Evolutionary conservation across 1,284 basidiomycete genomes (phyloP).

Genomic region (Bjerkandera adusta): DNA sequence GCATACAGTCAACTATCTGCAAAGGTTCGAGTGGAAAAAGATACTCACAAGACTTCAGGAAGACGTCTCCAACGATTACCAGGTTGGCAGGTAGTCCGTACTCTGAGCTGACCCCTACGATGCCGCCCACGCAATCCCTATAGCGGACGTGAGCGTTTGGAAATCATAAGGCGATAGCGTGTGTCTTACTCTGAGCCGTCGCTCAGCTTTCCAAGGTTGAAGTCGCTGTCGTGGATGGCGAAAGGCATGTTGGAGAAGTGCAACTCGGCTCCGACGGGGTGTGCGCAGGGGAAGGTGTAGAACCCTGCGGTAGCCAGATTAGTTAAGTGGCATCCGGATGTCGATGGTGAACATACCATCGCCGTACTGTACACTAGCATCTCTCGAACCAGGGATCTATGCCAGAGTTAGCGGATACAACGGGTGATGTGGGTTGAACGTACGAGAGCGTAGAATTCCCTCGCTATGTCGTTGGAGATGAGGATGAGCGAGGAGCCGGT

Average conservation of each 20-base stretch:
- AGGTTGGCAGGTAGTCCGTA: slow-evolving; percentile 45
- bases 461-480: slow-evolving; percentile 38
- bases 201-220: slow-evolving; percentile 57
- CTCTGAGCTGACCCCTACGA: slow-evolving; percentile 47
- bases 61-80: slow-evolving; percentile 71
- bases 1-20: slow-evolving; percentile 2
- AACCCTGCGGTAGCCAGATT: slow-evolving; percentile 33
- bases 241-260: slow-evolving; percentile 54
- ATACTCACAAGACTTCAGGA: slow-evolving; percentile 64
- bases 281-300: slow-evolving; percentile 50
- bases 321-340: neutral
- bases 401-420: neutral
- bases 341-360: slow-evolving; percentile 29
- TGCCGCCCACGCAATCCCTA: slow-evolving; percentile 64
- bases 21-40: neutral
- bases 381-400: slow-evolving; percentile 48
- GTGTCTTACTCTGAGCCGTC: slow-evolving; percentile 29
- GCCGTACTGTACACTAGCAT: slow-evolving; percentile 39
- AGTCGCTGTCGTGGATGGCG: slow-evolving; percentile 53
- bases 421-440: slow-evolving; percentile 6
- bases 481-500: slow-evolving; percentile 62
- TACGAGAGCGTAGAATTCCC: slow-evolving; percentile 42
- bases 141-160: neutral
- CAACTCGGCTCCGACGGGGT: slow-evolving; percentile 38
- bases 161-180: neutral